Base-by-base conservation (phyloP, 2,329 filamentous ascomycete species). In the Colletotrichum spinosum region DNA sequence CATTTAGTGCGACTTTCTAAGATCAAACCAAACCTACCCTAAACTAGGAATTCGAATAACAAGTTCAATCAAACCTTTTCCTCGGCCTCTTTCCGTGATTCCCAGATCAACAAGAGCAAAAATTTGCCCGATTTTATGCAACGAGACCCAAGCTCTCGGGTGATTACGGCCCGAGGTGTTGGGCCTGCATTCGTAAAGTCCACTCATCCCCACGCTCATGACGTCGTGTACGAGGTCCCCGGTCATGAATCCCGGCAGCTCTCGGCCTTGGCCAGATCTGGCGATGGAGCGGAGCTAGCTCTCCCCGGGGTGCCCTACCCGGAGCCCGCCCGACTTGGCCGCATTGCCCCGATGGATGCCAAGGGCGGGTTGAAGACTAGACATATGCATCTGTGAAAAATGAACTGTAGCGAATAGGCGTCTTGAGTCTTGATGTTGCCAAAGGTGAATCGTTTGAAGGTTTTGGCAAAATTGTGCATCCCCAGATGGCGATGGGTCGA, bases 71-170 rank as follows among this genome's bases (percentile, higher is more conserved):
- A 44, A 44, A 25, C 5, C 3, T 10, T 44, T 25, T 37, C n/a
- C 41, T 65, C 46, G 46, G 56, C 55, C 55, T n/a, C 51, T 60
- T 55, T 55, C 56, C 38, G 61, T 55, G 25, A 58, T 12, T 34
- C 4, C 13, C 6, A 9, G 17, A 7, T 6, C 55, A 46, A 35
- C 12, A 33, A 17, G 34, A 13, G 60, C 35, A 35, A 41, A 42
- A 42, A 10, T 13, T 41, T 41, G 38, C 38, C 5, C 38, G 6
- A 25, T 25, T 4, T 25, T 4, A 25, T 25, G 25, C n/a, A 46
- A 17, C n/a, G 37, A 2, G 35, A 12, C 35, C 54, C 44, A 45
- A 58, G 4, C 9, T 0, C 38, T 63, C 48, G 60, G 48, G 60
- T 8, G 55, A 63, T 44, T 37, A 41, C 55, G 60, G 60, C 52